These are phyloP conservation scores for Penicillium brasilianum DNA, from an alignment of 2,329 filamentous ascomycete genomes.

Conservation along the genomic window DNA sequence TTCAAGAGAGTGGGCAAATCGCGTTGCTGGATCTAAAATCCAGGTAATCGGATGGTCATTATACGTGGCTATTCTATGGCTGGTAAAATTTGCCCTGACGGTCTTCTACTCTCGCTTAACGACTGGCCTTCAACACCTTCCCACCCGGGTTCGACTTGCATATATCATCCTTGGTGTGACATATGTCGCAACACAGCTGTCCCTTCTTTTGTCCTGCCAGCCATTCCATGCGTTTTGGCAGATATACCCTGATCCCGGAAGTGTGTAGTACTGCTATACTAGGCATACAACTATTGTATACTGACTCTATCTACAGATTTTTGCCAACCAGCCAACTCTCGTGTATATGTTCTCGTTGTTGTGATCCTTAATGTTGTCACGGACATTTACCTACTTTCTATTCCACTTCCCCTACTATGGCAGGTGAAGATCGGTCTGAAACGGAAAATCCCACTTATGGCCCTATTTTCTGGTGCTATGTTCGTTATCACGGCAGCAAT, in stretches of 20 bases:
- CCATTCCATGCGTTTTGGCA: conserved; percentile 63
- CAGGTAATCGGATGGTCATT: conserved; percentile 60
- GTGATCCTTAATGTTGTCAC: conserved; percentile 59
- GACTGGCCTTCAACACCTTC: conserved; percentile 45
- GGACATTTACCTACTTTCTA: conserved; percentile 62
- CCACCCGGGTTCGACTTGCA: conserved; percentile 53
- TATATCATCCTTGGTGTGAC: conserved; percentile 55
- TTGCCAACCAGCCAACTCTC: conserved; percentile 56
- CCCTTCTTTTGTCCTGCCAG: conserved; percentile 58
- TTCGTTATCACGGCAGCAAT: conserved; percentile 61
- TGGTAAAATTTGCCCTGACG: conserved; percentile 59
- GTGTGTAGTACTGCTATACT: conserved; percentile 43
- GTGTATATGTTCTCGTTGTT: conserved; percentile 53
- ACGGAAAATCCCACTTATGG: conserved; percentile 57
- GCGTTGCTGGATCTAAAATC: conserved; percentile 57
- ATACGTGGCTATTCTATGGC: conserved; percentile 59
- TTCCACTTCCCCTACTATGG: conserved; percentile 63
- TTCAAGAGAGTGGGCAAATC: conserved; percentile 52
- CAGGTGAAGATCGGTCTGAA: conserved; percentile 52
- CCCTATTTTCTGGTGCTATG: conserved; percentile 59
- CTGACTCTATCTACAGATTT: conserved; percentile 38
- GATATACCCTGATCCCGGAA: conserved; percentile 62
- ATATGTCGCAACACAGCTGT: conserved; percentile 54
- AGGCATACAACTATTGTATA: background rate
- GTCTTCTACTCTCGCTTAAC: conserved; percentile 62